Evolutionary conservation across 1,284 basidiomycete species (phyloP).

Genomic region (Sphagnurus paluster): DNA sequence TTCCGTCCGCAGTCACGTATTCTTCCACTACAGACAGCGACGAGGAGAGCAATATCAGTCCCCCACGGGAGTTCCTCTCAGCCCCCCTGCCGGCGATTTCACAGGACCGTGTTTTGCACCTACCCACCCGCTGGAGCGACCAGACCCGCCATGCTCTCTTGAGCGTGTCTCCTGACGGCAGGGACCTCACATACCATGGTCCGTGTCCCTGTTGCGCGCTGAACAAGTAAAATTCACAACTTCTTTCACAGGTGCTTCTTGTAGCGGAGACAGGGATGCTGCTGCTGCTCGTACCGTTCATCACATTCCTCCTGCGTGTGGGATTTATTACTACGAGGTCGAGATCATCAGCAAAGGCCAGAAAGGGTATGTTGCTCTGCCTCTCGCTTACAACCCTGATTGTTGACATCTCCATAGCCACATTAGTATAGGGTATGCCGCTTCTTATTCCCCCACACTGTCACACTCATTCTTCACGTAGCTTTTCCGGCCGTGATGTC

Average conservation of each 20-base stretch:
- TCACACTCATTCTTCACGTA: slow-evolving; percentile 23
- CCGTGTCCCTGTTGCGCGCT: slow-evolving; percentile 15
- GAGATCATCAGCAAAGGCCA: slow-evolving; percentile 77
- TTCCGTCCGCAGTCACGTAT: slow-evolving; percentile 26
- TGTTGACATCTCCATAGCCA: slow-evolving; percentile 44
- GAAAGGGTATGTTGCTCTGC: slow-evolving; percentile 58
- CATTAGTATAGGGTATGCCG: slow-evolving; percentile 74
- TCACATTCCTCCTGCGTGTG: slow-evolving; percentile 79
- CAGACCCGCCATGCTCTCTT: slow-evolving; percentile 59
- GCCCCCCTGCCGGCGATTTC: slow-evolving; percentile 27
- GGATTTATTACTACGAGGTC: slow-evolving; percentile 91
- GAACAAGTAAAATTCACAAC: slow-evolving; percentile 12
- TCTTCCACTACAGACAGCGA: slow-evolving; percentile 55
- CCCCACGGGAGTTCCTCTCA: slow-evolving; percentile 36
- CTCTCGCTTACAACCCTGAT: slow-evolving; percentile 3
- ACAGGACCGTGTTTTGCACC: slow-evolving; percentile 45
- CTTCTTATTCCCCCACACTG: background rate
- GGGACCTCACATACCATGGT: slow-evolving; percentile 72
- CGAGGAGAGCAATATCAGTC: slow-evolving; percentile 57
- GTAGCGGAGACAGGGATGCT: slow-evolving; percentile 74
- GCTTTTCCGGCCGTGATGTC: slow-evolving; percentile 53
- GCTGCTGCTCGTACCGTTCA: slow-evolving; percentile 75
- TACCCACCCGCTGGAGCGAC: slow-evolving; percentile 83
- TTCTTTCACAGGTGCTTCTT: slow-evolving; percentile 43
- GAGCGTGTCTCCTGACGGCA: slow-evolving; percentile 65